These are phyloP conservation scores for Saturnispora ahearnii DNA, from an alignment of 805 yeast species.

Conservation along the genomic window DNA sequence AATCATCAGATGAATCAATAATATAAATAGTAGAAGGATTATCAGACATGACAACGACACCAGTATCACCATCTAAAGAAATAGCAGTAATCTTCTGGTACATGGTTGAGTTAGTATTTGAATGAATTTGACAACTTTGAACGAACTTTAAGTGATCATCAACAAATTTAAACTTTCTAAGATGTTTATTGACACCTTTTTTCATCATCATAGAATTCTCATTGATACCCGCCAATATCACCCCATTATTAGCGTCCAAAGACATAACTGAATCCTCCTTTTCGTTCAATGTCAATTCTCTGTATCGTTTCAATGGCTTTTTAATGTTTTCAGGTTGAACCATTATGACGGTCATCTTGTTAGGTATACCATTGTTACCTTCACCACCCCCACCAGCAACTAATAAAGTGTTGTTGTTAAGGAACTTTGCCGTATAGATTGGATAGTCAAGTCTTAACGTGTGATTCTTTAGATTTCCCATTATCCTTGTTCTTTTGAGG, in stretches of 20 bases:
- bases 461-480: conserved; percentile 10
- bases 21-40: conserved; percentile 56
- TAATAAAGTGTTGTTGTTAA: conserved; percentile 48
- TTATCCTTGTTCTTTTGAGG: not conserved
- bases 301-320: conserved; percentile 43
- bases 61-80: conserved; percentile 50
- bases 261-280: conserved; percentile 88
- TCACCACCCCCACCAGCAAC: conserved; percentile 96
- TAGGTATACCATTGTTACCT: conserved; percentile 81
- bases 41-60: conserved; percentile 61
- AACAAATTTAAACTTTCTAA: conserved; percentile 54
- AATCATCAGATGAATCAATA: conserved; percentile 41
- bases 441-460: conserved; percentile 53
- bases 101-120: conserved; percentile 41
- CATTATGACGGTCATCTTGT: conserved; percentile 61
- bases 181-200: conserved; percentile 56
- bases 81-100: conserved; percentile 57
- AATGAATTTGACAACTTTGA: conserved; percentile 49
- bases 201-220: conserved; percentile 52
- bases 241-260: conserved; percentile 46
- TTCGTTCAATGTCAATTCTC: conserved; percentile 44
- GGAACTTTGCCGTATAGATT: conserved; percentile 67
- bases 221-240: conserved; percentile 69
- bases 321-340: conserved; percentile 45
- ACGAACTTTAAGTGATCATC: conserved; percentile 54